Percentiles rank a stretch among this genome's conserved stretches.
Evolutionary conservation across 140 eudicot genomes (phyloP).

Genomic region (Stevia rebaudiana): DNA sequence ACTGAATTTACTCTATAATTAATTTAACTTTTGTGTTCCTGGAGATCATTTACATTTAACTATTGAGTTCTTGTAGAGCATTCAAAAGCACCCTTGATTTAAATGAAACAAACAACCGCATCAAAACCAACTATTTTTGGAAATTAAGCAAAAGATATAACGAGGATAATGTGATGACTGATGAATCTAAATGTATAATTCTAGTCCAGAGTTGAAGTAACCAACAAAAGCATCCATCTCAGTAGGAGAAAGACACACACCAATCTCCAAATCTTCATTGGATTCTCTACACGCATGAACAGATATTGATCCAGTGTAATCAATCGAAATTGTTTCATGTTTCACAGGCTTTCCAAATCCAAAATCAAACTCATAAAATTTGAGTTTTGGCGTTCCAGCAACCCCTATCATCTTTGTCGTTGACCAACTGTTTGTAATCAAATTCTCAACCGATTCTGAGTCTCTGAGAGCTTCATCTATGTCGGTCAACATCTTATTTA

Average conservation of each 20-base stretch:
- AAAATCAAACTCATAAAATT: conserved; percentile 1
- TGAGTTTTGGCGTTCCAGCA: conserved; percentile 2
- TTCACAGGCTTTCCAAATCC: background rate
- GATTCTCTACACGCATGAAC: background rate
- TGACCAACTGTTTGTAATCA: background rate
- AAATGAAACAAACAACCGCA: too few relatives aligned
- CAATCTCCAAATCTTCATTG: background rate
- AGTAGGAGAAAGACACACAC: background rate
- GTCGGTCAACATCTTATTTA: background rate
- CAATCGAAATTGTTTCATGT: background rate
- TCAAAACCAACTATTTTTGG: too few relatives aligned
- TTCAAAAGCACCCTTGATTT: too few relatives aligned
- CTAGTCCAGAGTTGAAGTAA: background rate
- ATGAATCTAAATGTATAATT: too few relatives aligned
- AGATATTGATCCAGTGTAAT: background rate
- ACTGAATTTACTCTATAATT: too few relatives aligned
- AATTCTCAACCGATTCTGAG: background rate
- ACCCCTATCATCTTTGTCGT: background rate
- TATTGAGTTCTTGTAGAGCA: too few relatives aligned
- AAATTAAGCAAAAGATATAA: too few relatives aligned
- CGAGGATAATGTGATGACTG: too few relatives aligned
- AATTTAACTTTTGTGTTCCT: too few relatives aligned
- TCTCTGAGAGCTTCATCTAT: background rate
- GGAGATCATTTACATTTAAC: too few relatives aligned
- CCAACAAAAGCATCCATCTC: background rate